Conservation (phyloP, 225 moss, liverwort and hornwort species). For the Takakia lepidozioides region DNA sequence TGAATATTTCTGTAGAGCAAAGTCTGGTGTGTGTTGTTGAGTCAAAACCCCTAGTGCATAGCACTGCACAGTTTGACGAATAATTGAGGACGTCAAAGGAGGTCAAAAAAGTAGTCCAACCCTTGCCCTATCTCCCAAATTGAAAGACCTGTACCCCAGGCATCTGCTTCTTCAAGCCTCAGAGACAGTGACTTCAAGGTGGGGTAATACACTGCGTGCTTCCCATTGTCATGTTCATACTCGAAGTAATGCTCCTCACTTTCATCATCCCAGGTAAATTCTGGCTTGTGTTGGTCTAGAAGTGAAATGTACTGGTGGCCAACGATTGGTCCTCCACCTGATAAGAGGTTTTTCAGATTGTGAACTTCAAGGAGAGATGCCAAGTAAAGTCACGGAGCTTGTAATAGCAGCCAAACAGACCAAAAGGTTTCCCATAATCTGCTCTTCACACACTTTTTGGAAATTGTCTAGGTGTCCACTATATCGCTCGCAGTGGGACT, state of each 20-base stretch:
- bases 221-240: constrained; percentile 33
- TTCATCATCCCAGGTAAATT: constrained; percentile 54
- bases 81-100: constrained; percentile 38
- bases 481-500: too few species aligned
- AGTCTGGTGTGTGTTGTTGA: too few species aligned
- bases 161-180: constrained; percentile 53
- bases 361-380: too few species aligned
- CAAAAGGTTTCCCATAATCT: too few species aligned
- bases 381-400: too few species aligned
- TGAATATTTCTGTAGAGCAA: too few species aligned
- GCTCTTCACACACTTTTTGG: too few species aligned
- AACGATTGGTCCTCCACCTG: constrained; percentile 80
- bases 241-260: constrained; percentile 73
- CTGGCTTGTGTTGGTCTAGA: constrained; percentile 58
- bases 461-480: too few species aligned
- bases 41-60: too few species aligned
- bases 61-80: too few species aligned
- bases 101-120: constrained; percentile 90
- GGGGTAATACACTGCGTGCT: constrained; percentile 75
- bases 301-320: constrained; percentile 55
- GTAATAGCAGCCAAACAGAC: too few species aligned
- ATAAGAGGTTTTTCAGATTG: too few species aligned
- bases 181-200: constrained; percentile 59
- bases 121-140: constrained; percentile 99
- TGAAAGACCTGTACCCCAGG: constrained; percentile 63